phyloP scores from a whole-genome alignment of 75 land plant genomes.

The Cunninghamia lanceolata region DNA sequence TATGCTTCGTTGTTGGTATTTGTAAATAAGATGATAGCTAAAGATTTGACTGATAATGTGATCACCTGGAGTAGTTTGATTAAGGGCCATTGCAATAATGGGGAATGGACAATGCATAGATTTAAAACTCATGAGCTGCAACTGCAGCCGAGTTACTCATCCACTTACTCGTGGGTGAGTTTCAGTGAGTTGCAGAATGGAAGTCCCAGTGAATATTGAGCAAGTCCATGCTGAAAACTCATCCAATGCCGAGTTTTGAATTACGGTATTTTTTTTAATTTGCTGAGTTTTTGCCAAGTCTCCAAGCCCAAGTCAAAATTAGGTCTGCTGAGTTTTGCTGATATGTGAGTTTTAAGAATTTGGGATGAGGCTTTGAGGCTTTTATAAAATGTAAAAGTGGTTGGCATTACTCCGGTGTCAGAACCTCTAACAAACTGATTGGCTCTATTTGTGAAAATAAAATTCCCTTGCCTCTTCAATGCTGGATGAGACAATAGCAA shows the following conservation, averaged over 20 bases:
- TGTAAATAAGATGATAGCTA: constrained; percentile 12
- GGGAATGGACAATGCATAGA: not conserved
- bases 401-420: not conserved
- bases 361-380: constrained; percentile 21
- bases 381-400: constrained; percentile 23
- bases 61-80: constrained; percentile 1
- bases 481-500: not conserved
- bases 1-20: constrained; percentile 36
- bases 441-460: not conserved
- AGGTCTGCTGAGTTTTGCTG: too few relatives aligned
- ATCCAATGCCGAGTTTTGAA: too few relatives aligned
- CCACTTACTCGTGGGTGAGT: too few relatives aligned
- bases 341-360: too few relatives aligned
- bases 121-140: too few relatives aligned
- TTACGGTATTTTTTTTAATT: too few relatives aligned
- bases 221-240: too few relatives aligned
- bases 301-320: too few relatives aligned
- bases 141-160: too few relatives aligned
- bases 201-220: too few relatives aligned
- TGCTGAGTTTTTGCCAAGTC: too few relatives aligned
- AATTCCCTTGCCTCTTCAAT: not conserved
- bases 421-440: not conserved
- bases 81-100: constrained; percentile 41
- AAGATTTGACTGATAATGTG: not conserved
- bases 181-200: too few relatives aligned